Base-by-base conservation (phyloP, 768 basidiomycete species). In the Russula griseocarnosa region DNA sequence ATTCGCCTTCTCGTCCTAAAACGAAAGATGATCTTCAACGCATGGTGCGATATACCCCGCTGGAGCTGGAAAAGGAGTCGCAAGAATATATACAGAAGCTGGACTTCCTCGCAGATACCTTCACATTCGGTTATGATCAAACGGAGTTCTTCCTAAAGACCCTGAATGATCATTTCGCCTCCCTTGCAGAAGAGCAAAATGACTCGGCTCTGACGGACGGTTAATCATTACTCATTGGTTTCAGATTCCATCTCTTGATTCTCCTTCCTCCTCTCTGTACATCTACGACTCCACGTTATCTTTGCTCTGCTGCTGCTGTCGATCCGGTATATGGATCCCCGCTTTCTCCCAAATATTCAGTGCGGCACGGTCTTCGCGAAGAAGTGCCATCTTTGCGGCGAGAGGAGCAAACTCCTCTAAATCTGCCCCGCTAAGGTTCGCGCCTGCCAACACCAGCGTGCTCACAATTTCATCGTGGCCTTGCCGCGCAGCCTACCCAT, bases 121-220 rank as follows among this genome's bases (percentile, higher is more conserved):
- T 94, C 72, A 84, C 86, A 11, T 93, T 93, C 71, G 77, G 80
- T 60, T 79, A 81, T 40, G 76, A 79, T 13, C 91, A 93, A 73
- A 78, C 88, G 63, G 79, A 82, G 2, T 74, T 88, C 14, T 91
- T 92, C 75, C 73, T 88, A 28, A 79, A 80, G 70, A 86, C 86
- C 18, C 74, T 91, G 42, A 78, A 81, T 56, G 81, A 83, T 42
- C 78, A 76, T 49, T 74, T 88, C 58, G 74, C 76, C 53, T 30
- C 77, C 76, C 52, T 71, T 3, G 71, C 72, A 22, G 73, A 74
- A 26, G 74, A 67, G 9, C 71, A 72, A 49, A 71, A 72, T 26
- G 74, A 73, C 68, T 72, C 70, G 61, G 65, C 69, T 54, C 62
- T 60, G 71, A 66, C 72, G 61, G 72, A 72, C 42, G 71, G 71